phyloP scores from a whole-genome alignment of 140 eudicot genomes.

The Erigeron philadelphicus region DNA sequence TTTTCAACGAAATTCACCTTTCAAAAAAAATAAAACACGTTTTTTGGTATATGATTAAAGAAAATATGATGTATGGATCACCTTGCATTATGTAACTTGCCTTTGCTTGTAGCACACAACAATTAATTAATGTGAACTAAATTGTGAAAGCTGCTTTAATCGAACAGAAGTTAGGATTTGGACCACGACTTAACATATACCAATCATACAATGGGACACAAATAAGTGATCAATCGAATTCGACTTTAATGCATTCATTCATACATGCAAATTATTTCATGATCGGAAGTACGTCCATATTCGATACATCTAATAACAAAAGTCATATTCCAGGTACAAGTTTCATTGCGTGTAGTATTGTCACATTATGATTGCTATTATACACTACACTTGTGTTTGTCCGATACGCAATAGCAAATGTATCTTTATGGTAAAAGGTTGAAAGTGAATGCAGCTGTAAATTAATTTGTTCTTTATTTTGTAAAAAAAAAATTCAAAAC shows the following conservation, averaged over 20 bases:
- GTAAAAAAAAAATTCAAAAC: too few species aligned
- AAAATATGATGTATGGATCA: background rate
- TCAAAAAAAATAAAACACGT: background rate
- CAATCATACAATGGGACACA: background rate
- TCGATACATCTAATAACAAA: background rate
- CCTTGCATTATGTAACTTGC: too few species aligned
- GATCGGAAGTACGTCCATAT: background rate
- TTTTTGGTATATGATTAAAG: background rate
- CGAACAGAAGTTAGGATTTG: conserved; percentile 1
- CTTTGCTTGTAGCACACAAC: too few species aligned
- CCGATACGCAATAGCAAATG: too few species aligned
- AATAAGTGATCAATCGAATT: conserved; percentile 3
- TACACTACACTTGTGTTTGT: background rate
- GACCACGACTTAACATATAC: conserved; percentile 4
- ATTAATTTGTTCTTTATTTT: too few species aligned
- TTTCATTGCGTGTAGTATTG: background rate
- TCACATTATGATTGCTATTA: background rate
- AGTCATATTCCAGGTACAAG: background rate
- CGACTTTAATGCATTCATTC: background rate
- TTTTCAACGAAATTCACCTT: too few species aligned
- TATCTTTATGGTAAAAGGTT: too few species aligned
- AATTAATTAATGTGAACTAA: background rate
- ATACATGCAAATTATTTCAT: background rate
- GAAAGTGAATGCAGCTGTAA: too few species aligned
- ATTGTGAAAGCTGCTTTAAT: background rate